Conservation (phyloP, 2,329 filamentous ascomycete genomes). For the Conoideocrella luteorostrata region DNA sequence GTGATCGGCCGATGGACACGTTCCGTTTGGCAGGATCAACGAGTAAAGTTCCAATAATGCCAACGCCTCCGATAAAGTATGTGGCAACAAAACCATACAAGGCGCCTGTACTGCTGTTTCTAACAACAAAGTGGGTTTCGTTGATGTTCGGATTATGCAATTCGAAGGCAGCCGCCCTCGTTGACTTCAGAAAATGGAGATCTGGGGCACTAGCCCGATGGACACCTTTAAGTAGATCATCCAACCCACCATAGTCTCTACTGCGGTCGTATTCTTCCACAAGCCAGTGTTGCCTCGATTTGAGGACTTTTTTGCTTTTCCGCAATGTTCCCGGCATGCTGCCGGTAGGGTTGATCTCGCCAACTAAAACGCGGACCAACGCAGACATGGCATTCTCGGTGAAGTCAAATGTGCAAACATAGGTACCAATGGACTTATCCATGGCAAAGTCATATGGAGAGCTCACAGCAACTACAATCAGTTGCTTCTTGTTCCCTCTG, state of each 20-base stretch:
- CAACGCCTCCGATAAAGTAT: slow-evolving; percentile 67
- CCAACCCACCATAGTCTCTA: slow-evolving; percentile 65
- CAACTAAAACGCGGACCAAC: slow-evolving; percentile 76
- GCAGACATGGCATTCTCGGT: slow-evolving; percentile 87
- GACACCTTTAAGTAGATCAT: slow-evolving; percentile 66
- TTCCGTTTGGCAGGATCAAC: slow-evolving; percentile 83
- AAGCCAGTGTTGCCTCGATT: slow-evolving; percentile 91
- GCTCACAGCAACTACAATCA: slow-evolving; percentile 88
- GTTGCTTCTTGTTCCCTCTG: slow-evolving; percentile 74
- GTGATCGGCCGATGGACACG: slow-evolving; percentile 81
- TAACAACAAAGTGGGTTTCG: slow-evolving; percentile 84
- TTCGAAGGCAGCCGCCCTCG: slow-evolving; percentile 69
- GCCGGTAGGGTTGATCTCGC: slow-evolving; percentile 57
- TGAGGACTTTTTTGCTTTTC: slow-evolving; percentile 79
- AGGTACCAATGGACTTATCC: slow-evolving; percentile 84
- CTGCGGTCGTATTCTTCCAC: slow-evolving; percentile 82
- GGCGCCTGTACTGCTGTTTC: slow-evolving; percentile 86
- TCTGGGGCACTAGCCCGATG: slow-evolving; percentile 61
- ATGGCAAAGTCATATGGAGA: slow-evolving; percentile 96
- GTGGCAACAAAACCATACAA: slow-evolving; percentile 90
- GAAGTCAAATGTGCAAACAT: slow-evolving; percentile 94
- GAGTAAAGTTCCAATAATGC: slow-evolving; percentile 78
- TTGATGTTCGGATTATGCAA: slow-evolving; percentile 64
- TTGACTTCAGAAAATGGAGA: slow-evolving; percentile 62
- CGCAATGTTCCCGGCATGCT: slow-evolving; percentile 68